phyloP scores from a whole-genome alignment of 2,329 filamentous ascomycete genomes.

The Endoconidiophora laricicola region DNA sequence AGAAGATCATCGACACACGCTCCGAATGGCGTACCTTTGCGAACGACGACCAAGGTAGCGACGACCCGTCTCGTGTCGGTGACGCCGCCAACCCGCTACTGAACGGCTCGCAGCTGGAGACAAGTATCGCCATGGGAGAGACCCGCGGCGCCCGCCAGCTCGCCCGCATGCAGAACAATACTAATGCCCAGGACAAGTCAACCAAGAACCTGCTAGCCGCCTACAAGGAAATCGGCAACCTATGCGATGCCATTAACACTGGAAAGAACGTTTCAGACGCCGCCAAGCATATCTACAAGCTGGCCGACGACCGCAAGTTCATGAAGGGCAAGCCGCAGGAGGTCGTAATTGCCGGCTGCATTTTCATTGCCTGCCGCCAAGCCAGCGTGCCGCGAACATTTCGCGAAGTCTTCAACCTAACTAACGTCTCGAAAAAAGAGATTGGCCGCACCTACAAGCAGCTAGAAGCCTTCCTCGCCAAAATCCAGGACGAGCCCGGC shows the following conservation, averaged over 20 bases:
- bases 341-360: conserved; percentile 84
- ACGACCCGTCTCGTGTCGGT: conserved; percentile 95
- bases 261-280: conserved; percentile 69
- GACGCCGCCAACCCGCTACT: conserved; percentile 81
- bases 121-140: conserved; percentile 71
- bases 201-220: conserved; percentile 69
- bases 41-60: conserved; percentile 91
- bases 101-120: conserved; percentile 78
- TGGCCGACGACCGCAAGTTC: conserved; percentile 78
- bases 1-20: conserved; percentile 84
- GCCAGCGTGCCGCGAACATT: conserved; percentile 78
- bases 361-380: conserved; percentile 94
- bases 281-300: conserved; percentile 89
- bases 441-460: conserved; percentile 91
- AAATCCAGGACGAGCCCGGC: conserved; percentile 46
- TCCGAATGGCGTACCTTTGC: conserved; percentile 98
- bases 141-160: conserved; percentile 56
- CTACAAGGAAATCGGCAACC: conserved; percentile 74
- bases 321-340: conserved; percentile 95
- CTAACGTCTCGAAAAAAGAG: conserved; percentile 90
- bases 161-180: conserved; percentile 72
- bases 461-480: conserved; percentile 73
- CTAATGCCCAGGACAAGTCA: conserved; percentile 62
- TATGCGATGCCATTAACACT: conserved; percentile 74
- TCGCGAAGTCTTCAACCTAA: conserved; percentile 83